Percentiles rank a stretch among this genome's conserved stretches.
These are phyloP conservation scores for Xylariaceae sp. DNA, from an alignment of 2,329 filamentous ascomycete species.

Conservation along the genomic window DNA sequence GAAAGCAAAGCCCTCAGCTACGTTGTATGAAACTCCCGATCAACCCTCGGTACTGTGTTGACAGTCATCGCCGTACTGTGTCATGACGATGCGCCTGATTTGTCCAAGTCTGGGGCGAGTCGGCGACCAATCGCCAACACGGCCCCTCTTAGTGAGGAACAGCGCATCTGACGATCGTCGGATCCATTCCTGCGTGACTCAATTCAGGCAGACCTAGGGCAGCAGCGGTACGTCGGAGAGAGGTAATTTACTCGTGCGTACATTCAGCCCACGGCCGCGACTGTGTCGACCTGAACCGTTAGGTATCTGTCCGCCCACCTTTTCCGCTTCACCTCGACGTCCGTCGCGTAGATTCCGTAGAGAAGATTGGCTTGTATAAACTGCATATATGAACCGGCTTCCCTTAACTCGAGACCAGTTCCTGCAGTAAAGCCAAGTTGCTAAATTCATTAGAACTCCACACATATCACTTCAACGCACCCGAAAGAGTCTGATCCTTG, in stretches of 20 bases:
- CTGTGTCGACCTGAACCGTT: too few species aligned
- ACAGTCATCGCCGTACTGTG: not conserved
- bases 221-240: not conserved
- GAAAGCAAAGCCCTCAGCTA: too few species aligned
- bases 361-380: not conserved
- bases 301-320: not conserved
- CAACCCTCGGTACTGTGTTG: not conserved
- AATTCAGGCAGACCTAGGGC: not conserved
- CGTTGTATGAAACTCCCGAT: not conserved
- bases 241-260: not conserved
- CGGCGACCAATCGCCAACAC: constrained; percentile 16
- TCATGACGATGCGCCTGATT: not conserved
- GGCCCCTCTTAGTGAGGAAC: constrained; percentile 9
- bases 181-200: not conserved
- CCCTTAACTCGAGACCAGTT: not conserved
- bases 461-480: not conserved
- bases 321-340: not conserved
- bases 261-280: too few species aligned
- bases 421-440: not conserved
- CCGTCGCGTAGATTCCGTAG: not conserved
- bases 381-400: not conserved
- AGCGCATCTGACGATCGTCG: constrained; percentile 8
- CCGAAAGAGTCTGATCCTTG: not conserved
- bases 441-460: not conserved
- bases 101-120: not conserved